Evolutionary conservation across 331 rosid species (phyloP), one percentile per base, ranked within the genome.

Genomic region (Pyrus hybrid): DNA sequence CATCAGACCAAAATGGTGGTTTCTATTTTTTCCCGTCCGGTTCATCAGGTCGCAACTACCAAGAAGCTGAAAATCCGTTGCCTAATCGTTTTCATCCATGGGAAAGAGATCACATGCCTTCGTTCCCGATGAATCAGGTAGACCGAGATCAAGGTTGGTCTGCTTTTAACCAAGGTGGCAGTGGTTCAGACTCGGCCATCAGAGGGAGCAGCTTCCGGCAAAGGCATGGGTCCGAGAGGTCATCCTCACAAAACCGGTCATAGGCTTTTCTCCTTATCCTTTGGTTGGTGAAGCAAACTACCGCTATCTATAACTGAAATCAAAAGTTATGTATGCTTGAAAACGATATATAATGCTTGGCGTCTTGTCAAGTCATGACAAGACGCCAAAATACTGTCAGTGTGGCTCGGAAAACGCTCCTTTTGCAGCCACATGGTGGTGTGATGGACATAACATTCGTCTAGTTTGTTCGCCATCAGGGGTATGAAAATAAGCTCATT

Each of bases 71-170:
- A 79, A 82, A 74, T 49, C 90, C 77, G n/a, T 70, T 90, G 13
- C 79, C 89, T 41, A 83, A 77, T 87, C 91, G 82, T 30, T 89
- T 78, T 69, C 93, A 84, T 66, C 64, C 85, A 1, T 91, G 99
- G 98, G 96, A 89, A 58, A 84, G 96, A 83, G 97, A 90, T 11
- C 90, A 83, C 78, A 77, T 83, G 80, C 87, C 97, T 26, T 67
- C 90, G 47, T 83, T 88, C 67, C 77, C 92, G 1, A 73, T 83
- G 71, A 86, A 80, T 84, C 98, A 86, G 81, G 82, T 82, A 13
- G 96, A 89, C 63, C 90, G 99, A 83, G 98, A 92, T 58, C 74
- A 90, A 13, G 88, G 86, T 70, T 91, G 98, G 99, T 88, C 90
- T 67, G 75, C 90, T 35, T 79, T 90, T 85, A 97, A 92, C 87